A percentile compares a stretch with the other conserved stretches of the same genome.
These are phyloP conservation scores for Selenicereus undatus DNA, from an alignment of 148 eudicot genomes.

Conservation along the genomic window DNA sequence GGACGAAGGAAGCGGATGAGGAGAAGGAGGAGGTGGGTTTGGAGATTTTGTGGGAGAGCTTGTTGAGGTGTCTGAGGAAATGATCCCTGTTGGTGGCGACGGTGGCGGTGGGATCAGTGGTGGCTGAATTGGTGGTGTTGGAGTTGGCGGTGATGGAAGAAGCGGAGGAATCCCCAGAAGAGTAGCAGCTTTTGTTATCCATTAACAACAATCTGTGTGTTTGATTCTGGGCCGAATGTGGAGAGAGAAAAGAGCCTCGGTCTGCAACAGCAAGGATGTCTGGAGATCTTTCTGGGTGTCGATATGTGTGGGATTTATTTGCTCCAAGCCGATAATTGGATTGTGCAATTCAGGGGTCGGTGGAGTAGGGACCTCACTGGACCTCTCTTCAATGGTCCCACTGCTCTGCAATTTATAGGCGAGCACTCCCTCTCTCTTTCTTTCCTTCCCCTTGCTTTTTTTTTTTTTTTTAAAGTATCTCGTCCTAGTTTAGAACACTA, in stretches of 20 bases:
- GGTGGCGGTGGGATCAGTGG: not conserved
- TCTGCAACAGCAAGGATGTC: slow-evolving; percentile 2
- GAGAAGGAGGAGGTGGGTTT: slow-evolving; percentile 34
- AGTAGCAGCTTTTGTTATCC: slow-evolving; percentile 39
- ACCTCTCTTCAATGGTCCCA: not conserved
- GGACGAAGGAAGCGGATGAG: not conserved
- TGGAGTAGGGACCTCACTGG: slow-evolving; percentile 11
- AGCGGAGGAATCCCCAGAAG: slow-evolving; percentile 32
- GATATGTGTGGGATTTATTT: too few relatives aligned
- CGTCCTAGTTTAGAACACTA: too few relatives aligned
- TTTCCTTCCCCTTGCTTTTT: not conserved
- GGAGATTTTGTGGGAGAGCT: slow-evolving; percentile 71
- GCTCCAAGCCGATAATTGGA: not conserved
- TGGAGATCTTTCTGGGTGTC: not conserved
- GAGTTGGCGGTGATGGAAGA: not conserved
- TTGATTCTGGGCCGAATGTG: not conserved
- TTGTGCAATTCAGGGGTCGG: not conserved
- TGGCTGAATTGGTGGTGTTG: not conserved
- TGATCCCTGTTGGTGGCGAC: slow-evolving; percentile 27
- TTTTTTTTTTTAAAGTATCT: not conserved
- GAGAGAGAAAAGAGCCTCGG: not conserved
- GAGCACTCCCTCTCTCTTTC: not conserved
- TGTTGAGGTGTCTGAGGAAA: slow-evolving; percentile 52
- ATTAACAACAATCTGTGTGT: slow-evolving; percentile 6
- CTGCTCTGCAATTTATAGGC: not conserved